Conservation (phyloP, 768 basidiomycete genomes). For the Mycena floridula region DNA sequence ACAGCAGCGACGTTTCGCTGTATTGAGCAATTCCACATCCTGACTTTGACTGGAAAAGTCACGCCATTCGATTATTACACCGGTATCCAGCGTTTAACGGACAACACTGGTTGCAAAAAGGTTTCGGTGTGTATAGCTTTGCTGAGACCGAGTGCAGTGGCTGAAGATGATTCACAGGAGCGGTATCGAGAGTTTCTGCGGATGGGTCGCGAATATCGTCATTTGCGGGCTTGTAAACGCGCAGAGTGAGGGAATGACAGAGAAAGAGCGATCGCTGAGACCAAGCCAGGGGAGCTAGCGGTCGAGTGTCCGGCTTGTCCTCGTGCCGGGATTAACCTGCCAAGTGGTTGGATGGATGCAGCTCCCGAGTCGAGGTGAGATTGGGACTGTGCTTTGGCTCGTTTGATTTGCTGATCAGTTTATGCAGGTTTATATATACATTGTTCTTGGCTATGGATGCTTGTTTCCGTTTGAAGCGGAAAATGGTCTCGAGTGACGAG, state of each 20-base stretch:
- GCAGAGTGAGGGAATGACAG: neutral
- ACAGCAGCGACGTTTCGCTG: neutral
- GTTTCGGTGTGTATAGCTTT: neutral
- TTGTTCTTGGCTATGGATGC: slow-evolving; percentile 21
- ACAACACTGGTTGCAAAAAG: neutral
- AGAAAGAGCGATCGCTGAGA: neutral
- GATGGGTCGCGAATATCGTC: neutral
- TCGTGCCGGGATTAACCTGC: neutral
- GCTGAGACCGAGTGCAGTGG: neutral
- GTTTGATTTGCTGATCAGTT: neutral
- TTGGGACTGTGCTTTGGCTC: too few relatives aligned
- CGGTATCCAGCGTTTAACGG: neutral
- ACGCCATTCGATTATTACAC: neutral
- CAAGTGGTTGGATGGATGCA: neutral
- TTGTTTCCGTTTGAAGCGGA: slow-evolving; percentile 20
- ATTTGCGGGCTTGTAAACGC: neutral
- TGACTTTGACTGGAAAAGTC: neutral
- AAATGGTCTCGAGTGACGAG: slow-evolving; percentile 6
- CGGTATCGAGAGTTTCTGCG: neutral
- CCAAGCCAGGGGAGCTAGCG: neutral
- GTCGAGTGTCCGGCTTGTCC: neutral
- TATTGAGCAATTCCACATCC: neutral
- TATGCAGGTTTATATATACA: slow-evolving; percentile 17
- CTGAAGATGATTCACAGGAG: neutral
- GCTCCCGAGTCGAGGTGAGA: neutral